These are phyloP conservation scores for Boletus semigastroideus DNA, from an alignment of 1,284 basidiomycete genomes.

Conservation along the genomic window DNA sequence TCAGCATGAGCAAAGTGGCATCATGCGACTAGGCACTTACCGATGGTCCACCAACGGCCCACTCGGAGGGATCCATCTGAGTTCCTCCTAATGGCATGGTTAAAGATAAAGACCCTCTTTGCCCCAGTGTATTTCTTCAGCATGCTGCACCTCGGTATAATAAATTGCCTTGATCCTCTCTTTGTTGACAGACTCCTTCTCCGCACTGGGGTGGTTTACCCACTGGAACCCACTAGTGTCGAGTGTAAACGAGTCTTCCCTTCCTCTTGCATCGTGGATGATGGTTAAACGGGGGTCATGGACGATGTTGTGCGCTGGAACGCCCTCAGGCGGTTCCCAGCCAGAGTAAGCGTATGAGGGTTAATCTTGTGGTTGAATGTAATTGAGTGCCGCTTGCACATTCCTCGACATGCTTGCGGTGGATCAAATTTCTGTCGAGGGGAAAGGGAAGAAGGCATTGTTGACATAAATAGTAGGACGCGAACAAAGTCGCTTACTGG, in stretches of 20 bases:
- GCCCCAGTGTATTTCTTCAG: neutral
- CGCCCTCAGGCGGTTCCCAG: neutral
- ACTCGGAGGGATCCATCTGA: neutral
- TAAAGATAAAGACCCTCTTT: neutral
- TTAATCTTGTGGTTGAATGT: neutral
- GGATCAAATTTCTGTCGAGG: no score
- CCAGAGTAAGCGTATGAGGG: neutral
- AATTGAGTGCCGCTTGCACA: neutral
- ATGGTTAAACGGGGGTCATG: neutral
- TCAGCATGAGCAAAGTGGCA: neutral
- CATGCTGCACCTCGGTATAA: neutral
- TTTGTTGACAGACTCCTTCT: neutral
- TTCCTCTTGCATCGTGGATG: neutral
- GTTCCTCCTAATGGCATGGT: neutral
- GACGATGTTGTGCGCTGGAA: neutral
- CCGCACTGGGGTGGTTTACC: neutral
- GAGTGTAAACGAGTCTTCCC: neutral
- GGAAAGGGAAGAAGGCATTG: no score
- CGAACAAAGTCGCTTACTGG: no score
- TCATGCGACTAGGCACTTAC: slow-evolving; percentile 17
- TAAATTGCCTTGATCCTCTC: neutral
- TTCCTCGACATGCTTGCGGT: neutral
- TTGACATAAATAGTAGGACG: no score
- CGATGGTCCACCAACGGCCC: slow-evolving; percentile 22
- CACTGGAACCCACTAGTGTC: neutral